A percentile compares a stretch with the other conserved stretches of the same genome.
phyloP scores from a whole-genome alignment of 257 asterid species.

The Solanum infundibuliforme region DNA sequence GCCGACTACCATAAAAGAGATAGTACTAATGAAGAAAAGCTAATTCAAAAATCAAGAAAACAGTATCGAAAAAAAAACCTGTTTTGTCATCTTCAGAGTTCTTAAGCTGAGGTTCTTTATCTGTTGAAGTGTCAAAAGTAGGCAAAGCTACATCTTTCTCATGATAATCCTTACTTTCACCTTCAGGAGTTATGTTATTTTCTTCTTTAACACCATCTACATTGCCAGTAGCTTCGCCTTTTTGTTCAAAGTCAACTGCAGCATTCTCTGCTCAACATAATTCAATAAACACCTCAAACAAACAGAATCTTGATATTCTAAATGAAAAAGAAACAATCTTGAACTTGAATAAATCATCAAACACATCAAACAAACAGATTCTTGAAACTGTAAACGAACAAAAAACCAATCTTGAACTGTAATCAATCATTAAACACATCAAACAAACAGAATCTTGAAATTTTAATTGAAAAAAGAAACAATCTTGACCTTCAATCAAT shows the following conservation, averaged over 20 bases:
- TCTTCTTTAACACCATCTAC: constrained; percentile 15
- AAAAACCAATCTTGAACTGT: neutral
- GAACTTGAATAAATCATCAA: neutral
- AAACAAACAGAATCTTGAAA: neutral
- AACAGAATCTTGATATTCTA: neutral
- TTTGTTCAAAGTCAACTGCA: constrained; percentile 10
- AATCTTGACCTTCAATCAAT: neutral
- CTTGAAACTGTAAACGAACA: neutral
- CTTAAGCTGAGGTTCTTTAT: constrained; percentile 1
- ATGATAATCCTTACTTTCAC: constrained; percentile 12
- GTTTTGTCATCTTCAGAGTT: constrained; percentile 4
- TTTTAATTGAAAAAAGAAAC: neutral
- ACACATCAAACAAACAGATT: neutral
- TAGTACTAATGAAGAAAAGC: neutral
- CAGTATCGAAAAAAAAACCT: constrained; percentile 17
- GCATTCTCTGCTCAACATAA: constrained; percentile 17
- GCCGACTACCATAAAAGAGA: neutral
- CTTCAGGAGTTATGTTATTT: constrained; percentile 15
- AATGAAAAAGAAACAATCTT: neutral
- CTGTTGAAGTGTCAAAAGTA: constrained; percentile 5
- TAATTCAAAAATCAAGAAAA: neutral
- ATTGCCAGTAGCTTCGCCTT: neutral
- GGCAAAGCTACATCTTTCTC: constrained; percentile 9
- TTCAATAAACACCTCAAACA: neutral
- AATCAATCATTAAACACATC: neutral